Conservation (phyloP, 1,139 yeast genomes). For the Geotrichum cucujoidarum region DNA sequence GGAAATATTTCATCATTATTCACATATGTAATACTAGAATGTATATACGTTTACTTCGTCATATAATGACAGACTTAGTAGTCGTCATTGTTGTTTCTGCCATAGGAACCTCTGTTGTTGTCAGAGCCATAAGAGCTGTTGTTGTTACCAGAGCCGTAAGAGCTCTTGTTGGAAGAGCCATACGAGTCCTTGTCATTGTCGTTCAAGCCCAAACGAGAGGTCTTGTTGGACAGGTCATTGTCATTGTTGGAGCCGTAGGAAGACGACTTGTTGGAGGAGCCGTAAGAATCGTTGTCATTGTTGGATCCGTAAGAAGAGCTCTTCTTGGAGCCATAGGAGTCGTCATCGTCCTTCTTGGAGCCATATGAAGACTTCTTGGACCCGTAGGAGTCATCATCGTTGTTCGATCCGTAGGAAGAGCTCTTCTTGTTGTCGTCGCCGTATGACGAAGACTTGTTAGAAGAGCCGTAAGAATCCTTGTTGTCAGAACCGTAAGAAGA, state of each 20-base stretch:
- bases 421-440: slow-evolving; percentile 19
- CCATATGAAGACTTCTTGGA: slow-evolving; percentile 18
- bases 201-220: slow-evolving; percentile 27
- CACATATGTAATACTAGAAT: too few species aligned
- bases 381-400: slow-evolving; percentile 23
- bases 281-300: slow-evolving; percentile 23
- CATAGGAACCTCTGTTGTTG: slow-evolving; percentile 4
- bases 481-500: slow-evolving; percentile 25
- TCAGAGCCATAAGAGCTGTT: slow-evolving; percentile 7
- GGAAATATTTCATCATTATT: too few species aligned
- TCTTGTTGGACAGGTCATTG: slow-evolving; percentile 1
- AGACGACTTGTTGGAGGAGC: slow-evolving; percentile 20
- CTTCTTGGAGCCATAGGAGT: slow-evolving; percentile 31
- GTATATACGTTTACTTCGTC: too few species aligned
- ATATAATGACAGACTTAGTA: slow-evolving; percentile 10
- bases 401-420: slow-evolving; percentile 28
- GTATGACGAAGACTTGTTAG: too few species aligned
- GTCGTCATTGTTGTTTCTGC: slow-evolving; percentile 21
- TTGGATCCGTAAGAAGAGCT: slow-evolving; percentile 17
- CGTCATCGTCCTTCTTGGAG: slow-evolving; percentile 15
- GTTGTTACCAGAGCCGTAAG: slow-evolving; percentile 21
- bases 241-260: slow-evolving; percentile 20
- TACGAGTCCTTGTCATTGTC: slow-evolving; percentile 8
- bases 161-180: slow-evolving; percentile 19
- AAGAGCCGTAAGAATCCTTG: slow-evolving; percentile 9